Evolutionary conservation across 768 basidiomycete genomes (phyloP).

Genomic region (Suillus placidus): DNA sequence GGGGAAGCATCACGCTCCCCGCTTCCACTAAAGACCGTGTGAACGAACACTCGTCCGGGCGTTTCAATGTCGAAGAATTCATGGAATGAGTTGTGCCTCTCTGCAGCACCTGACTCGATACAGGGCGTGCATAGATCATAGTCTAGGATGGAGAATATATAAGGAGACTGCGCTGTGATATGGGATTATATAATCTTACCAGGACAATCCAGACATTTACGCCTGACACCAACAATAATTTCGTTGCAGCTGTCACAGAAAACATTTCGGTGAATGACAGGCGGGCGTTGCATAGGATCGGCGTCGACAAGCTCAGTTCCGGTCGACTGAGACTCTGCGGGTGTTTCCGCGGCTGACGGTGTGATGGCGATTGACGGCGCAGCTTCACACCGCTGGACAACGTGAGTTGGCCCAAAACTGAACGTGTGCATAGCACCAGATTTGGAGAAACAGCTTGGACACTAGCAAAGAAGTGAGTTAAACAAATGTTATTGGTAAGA

Average conservation of each 20-base stretch:
- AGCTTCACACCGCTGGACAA: slow-evolving; percentile 24
- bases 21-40: slow-evolving; percentile 54
- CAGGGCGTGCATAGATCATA: slow-evolving; percentile 73
- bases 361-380: not conserved
- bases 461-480: slow-evolving; percentile 23
- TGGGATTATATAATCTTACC: slow-evolving; percentile 42
- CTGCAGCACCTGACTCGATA: slow-evolving; percentile 49
- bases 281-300: not conserved
- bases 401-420: slow-evolving; percentile 35
- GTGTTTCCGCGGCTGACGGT: not conserved
- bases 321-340: not conserved
- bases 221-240: slow-evolving; percentile 64
- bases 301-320: not conserved
- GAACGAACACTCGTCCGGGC: slow-evolving; percentile 67
- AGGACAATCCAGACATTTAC: slow-evolving; percentile 81
- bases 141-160: slow-evolving; percentile 42
- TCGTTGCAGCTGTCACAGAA: slow-evolving; percentile 66
- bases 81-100: slow-evolving; percentile 63
- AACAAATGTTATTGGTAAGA: not conserved
- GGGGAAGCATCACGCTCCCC: slow-evolving; percentile 31
- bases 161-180: not conserved
- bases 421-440: slow-evolving; percentile 30
- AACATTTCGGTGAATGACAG: slow-evolving; percentile 54
- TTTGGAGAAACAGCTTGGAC: slow-evolving; percentile 31
- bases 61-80: slow-evolving; percentile 71